Evolutionary conservation across 2,329 filamentous ascomycete species (phyloP).

Genomic region (Periglandula ipomoeae): DNA sequence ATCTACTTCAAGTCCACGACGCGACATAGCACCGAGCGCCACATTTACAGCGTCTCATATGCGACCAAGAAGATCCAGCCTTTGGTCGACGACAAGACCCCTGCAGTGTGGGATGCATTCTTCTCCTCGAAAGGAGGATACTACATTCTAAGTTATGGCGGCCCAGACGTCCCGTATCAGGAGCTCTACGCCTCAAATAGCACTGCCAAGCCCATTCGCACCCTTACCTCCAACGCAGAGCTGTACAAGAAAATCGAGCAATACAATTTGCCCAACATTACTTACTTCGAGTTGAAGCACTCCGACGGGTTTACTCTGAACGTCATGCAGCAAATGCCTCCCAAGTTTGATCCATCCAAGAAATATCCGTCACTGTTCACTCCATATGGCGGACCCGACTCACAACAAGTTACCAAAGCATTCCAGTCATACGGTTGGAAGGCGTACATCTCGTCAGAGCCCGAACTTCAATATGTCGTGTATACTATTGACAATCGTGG

Average conservation of each 20-base stretch:
- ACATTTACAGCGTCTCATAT: slow-evolving; percentile 58
- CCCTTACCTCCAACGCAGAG: slow-evolving; percentile 50
- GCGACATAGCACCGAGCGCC: slow-evolving; percentile 56
- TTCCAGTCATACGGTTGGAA: slow-evolving; percentile 49
- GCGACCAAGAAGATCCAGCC: slow-evolving; percentile 42
- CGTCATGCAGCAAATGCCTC: slow-evolving; percentile 55
- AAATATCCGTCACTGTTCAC: slow-evolving; percentile 60
- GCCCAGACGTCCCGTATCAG: slow-evolving; percentile 61
- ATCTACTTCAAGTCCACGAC: slow-evolving; percentile 59
- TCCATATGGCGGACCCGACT: slow-evolving; percentile 58
- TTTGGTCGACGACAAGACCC: slow-evolving; percentile 50
- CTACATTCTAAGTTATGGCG: slow-evolving; percentile 56
- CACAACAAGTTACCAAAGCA: slow-evolving; percentile 50
- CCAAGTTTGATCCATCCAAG: slow-evolving; percentile 52
- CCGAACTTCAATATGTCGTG: slow-evolving; percentile 58
- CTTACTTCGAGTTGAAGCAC: slow-evolving; percentile 53
- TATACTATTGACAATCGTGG: slow-evolving; percentile 61
- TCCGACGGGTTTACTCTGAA: slow-evolving; percentile 53
- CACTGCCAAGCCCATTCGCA: slow-evolving; percentile 38
- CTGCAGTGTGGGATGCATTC: slow-evolving; percentile 54
- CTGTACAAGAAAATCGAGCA: slow-evolving; percentile 45
- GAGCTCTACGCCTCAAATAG: slow-evolving; percentile 52
- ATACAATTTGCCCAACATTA: slow-evolving; percentile 56
- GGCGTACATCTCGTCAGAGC: slow-evolving; percentile 56
- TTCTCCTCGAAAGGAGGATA: slow-evolving; percentile 55